Evolutionary conservation across 2,329 filamentous ascomycete species (phyloP), one percentile per base, ranked within the genome.

Genomic region (Fusarium continuum): DNA sequence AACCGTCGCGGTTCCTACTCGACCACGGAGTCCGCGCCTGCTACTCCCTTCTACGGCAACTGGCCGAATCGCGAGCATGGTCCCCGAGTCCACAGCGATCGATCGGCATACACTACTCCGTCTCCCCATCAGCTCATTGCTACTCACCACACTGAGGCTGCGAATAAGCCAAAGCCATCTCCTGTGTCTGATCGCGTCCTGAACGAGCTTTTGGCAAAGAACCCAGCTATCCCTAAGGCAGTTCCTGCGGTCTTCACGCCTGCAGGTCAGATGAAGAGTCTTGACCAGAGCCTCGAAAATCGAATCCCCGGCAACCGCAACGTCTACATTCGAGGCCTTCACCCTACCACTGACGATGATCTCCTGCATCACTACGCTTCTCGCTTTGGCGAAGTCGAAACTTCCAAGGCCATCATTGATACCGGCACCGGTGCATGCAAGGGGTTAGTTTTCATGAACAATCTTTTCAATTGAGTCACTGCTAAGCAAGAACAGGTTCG

Each of bases 361-460:
- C 89, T 96, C 74, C 82, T 99, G 16, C 85, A 91, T 70, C 83
- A 84, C 36, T 98, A 95, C 79, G 90, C 94, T 36, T 83, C 87
- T 68, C 91, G 94, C 45, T 99, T 98, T 73, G 96, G 95, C 35
- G 88, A 90, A 59, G 95, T 99, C 55, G 92, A 97, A 79, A 96
- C 93, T 66, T 97, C 93, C 73, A 99, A 99, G 83, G 95, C 96
- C 13, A 99, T 99, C 79, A 96, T 99, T 72, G 96, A 99, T 79
- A 90, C 93, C 47, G 89, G 91, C 68, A 96, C 92, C 43, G 92
- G 93, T 58, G 89, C 93, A 64, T 99, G 95, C 86, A 99, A 99
- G 80, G 95, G 95, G 95, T 96, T 80, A 72, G 84, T 79, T 26
- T 48, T 26, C 10, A 8, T 19, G 10, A 9, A 38, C n/a, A 16